Base-by-base conservation (phyloP, 2,329 filamentous ascomycete species). In the Diplocarpon rosae region DNA sequence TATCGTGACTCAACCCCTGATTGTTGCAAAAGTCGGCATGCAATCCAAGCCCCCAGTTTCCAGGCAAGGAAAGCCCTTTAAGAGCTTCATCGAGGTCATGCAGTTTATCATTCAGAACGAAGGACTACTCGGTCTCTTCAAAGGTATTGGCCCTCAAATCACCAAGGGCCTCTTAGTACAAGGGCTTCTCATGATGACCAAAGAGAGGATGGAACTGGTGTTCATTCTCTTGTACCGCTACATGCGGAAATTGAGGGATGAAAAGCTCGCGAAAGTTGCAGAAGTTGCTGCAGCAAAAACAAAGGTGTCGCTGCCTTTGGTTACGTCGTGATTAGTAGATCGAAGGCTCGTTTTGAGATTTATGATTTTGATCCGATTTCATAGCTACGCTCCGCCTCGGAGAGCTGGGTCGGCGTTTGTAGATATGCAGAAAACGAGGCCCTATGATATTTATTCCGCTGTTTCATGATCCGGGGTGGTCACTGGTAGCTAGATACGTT, bases 131-230 rank as follows among this genome's bases (percentile, higher is more conserved):
- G 83, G 83, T n/a, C 72, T 98, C 1, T 98, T 96, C 72, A 98
- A 98, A 69, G 92, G 92, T 34, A 95, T 98, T 54, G 88, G 79
- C 0, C 92, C 92, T 2, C 92, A 98, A 64, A 84, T 98, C 41
- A 65, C 88, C 47, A 98, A 98, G 67, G 92, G 92, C 1, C 67
- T 98, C 42, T 63, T 98, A 39, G 92, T 98, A 2, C 92, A 98
- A 62, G 92, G 92, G 39, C 78, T 98, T 45, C 71, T 98, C 32
- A 98, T 98, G 92, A 98, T 95, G 88, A 92, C 88, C 38, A 98
- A 98, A 68, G 92, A 98, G 67, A 77, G 88, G 55, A 85, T 96
- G 65, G 92, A 96, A 64, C 69, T 96, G 13, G 63, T 88, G 36
- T 96, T 95, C 62, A 71, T 96, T 51, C 68, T 95, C 24, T 73